Evolutionary conservation across 139 green algal genomes (phyloP).

Genomic region (Chlorella sp.): DNA sequence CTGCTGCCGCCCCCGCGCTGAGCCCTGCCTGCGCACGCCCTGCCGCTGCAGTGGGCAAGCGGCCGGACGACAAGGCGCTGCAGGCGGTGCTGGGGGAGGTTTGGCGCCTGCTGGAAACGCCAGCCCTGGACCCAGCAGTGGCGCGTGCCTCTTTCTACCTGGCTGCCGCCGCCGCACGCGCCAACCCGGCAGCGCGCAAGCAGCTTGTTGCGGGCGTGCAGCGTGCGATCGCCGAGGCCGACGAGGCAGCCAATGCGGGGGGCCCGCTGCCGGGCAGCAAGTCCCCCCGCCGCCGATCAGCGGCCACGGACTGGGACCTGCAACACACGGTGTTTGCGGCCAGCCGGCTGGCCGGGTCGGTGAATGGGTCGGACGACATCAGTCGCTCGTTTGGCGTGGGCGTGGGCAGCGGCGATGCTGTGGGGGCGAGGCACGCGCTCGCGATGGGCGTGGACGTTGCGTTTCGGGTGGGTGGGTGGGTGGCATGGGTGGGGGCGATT

Average conservation of each 20-base stretch:
- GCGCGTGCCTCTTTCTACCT: constrained; percentile 28
- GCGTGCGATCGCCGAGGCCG: constrained; percentile 34
- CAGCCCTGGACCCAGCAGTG: constrained; percentile 19
- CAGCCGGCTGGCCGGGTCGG: constrained; percentile 17
- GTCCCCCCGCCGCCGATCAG: neutral
- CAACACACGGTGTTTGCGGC: constrained; percentile 50
- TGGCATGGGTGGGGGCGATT: no score
- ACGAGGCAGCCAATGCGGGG: constrained; percentile 3
- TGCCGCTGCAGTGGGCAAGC: constrained; percentile 20
- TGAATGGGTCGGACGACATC: constrained; percentile 19
- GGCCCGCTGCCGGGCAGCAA: constrained; percentile 9
- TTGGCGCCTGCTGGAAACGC: constrained; percentile 26
- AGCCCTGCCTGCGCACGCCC: no score
- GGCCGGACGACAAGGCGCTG: constrained; percentile 32
- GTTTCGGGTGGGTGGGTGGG: constrained; percentile 35
- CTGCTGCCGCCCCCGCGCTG: no score
- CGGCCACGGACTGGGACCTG: constrained; percentile 44
- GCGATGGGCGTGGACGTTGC: constrained; percentile 68
- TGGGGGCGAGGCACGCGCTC: constrained; percentile 77
- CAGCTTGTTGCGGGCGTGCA: constrained; percentile 27
- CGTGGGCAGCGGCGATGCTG: constrained; percentile 63
- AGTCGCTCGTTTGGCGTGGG: constrained; percentile 40
- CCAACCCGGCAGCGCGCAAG: constrained; percentile 21
- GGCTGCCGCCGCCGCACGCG: constrained; percentile 27
- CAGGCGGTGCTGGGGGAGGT: constrained; percentile 33